Conservation (phyloP, 306 rosid species). For the Canavalia ensiformis region DNA sequence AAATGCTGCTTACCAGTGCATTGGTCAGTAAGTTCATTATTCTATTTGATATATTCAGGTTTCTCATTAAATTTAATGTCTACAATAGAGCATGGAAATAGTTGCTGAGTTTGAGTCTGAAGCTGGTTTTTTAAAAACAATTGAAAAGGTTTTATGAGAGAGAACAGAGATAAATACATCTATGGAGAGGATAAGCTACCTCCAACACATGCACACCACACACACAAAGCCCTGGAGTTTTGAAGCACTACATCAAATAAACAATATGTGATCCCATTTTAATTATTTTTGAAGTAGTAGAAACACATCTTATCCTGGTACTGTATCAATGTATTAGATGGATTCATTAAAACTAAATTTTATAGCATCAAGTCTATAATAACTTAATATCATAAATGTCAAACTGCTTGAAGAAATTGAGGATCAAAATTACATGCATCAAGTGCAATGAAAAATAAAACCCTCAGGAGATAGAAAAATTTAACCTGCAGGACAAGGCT, state of each 20-base stretch:
- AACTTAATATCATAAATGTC: slow-evolving; percentile 1
- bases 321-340: slow-evolving; percentile 12
- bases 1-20: slow-evolving; percentile 1
- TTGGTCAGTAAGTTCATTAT: background rate
- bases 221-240: background rate
- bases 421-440: slow-evolving; percentile 16
- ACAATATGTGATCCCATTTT: slow-evolving; percentile 14
- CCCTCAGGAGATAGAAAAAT: slow-evolving; percentile 36
- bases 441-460: slow-evolving; percentile 40
- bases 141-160: background rate
- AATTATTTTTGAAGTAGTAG: background rate
- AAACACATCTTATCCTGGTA: slow-evolving; percentile 1
- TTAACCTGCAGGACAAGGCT: slow-evolving; percentile 95
- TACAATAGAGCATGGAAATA: slow-evolving; percentile 4
- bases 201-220: background rate
- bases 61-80: slow-evolving; percentile 8
- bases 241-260: background rate
- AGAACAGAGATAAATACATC: background rate
- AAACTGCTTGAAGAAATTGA: slow-evolving; percentile 18
- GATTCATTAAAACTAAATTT: slow-evolving; percentile 20
- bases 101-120: background rate
- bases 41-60: slow-evolving; percentile 27
- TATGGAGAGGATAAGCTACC: background rate
- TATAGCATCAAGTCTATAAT: slow-evolving; percentile 5
- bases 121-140: background rate